Conservation (phyloP, 2,329 filamentous ascomycete genomes). For the Xylariaceae sp. region DNA sequence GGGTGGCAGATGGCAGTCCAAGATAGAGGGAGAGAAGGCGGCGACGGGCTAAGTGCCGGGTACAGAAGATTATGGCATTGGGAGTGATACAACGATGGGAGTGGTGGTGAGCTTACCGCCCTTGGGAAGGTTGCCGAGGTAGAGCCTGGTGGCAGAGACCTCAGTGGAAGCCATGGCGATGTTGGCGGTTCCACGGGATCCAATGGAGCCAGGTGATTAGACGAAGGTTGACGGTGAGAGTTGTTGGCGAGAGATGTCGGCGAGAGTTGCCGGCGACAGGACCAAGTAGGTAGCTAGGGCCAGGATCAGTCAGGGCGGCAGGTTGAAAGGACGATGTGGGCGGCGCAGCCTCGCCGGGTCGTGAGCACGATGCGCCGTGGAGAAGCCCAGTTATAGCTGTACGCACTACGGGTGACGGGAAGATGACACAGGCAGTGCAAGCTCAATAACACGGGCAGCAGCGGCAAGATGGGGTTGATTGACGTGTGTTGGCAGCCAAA, state of each 20-base stretch:
- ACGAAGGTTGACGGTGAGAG: neutral
- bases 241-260: too few species aligned
- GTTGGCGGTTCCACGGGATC: constrained; percentile 7
- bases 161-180: constrained; percentile 38
- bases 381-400: neutral
- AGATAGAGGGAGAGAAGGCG: too few species aligned
- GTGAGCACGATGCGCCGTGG: too few species aligned
- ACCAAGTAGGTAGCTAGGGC: neutral
- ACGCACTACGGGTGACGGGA: neutral
- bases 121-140: constrained; percentile 95
- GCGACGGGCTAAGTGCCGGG: too few species aligned
- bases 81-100: constrained; percentile 2
- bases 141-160: constrained; percentile 91
- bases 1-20: constrained; percentile 1
- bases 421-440: neutral
- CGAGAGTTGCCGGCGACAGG: too few species aligned
- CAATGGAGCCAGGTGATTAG: constrained; percentile 4
- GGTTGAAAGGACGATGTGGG: neutral
- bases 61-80: neutral
- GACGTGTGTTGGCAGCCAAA: neutral
- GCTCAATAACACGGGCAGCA: neutral
- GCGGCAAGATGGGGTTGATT: neutral
- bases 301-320: neutral
- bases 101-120: constrained; percentile 71
- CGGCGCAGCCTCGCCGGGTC: neutral